Evolutionary conservation across 176 grass and related monocot genomes (phyloP), one percentile per base, ranked within the genome.

Genomic region (Alloteropsis semialata): DNA sequence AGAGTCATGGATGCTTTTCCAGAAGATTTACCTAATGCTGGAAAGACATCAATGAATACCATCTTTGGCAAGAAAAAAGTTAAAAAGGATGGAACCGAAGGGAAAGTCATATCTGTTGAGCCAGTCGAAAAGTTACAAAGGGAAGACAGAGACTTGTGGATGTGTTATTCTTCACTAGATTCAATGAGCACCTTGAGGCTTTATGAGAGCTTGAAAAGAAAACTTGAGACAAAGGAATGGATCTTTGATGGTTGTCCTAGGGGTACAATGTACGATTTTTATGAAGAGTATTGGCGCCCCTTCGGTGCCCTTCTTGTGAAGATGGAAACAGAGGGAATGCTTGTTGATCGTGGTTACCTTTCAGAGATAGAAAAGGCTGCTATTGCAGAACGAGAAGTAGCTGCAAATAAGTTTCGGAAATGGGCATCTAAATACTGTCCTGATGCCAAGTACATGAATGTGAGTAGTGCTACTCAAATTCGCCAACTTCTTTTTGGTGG

Each of bases 381-480:
- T 84, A 69, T 94, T 78, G 74, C 70, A 83, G 88, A 94, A 53
- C 84, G 76, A 62, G 34, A 97, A 93, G 58, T 84, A 76, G 95
- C 90, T 83, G 84, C 81, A 38, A 58, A 91, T 63, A 94, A 86
- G 69, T 94, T 97, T 62, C 85, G 84, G 70, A 80, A 91, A 60
- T 97, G 95, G 95, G 95, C 95, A 86, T 87, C 81, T 86, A 82
- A 86, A 69, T 89, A 97, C 78, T 97, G 92, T 68, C 79, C 77
- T 44, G 84, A 94, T 91, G 92, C 95, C 48, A 97, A 87, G 77
- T 83, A 87, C 76, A 97, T 97, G 95, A 97, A 97, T 76, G 86
- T 97, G 59, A 93, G 91, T 45, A 97, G 95, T 66, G 92, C 89
- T 86, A 33, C 61, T 55, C 95, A 97, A 91, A 92, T 97, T 61